Evolutionary conservation across 148 eudicot genomes (phyloP), one percentile per base, ranked within the genome.

Genomic region (Euryodendron excelsum): DNA sequence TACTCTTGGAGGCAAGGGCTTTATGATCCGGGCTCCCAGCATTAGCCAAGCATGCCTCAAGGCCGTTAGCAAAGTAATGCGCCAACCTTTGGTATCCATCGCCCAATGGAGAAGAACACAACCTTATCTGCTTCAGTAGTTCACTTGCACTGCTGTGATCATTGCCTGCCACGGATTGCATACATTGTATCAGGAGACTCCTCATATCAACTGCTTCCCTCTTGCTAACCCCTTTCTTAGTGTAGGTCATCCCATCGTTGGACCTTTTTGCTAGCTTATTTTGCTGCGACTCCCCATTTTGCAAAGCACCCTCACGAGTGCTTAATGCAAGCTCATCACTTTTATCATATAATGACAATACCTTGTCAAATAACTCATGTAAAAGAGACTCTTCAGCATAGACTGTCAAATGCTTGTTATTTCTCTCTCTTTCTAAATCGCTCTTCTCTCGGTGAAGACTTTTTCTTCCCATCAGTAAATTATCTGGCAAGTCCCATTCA

Each of bases 31-130:
- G 52, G 60, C 63, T 67, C 25, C 84, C 83, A 52, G 65, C 80
- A 10, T 89, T 89, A 23, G 69, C 78, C 36, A 89, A 81, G 7
- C 90, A 90, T 21, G 91, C 90, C 80, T 90, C 90, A 18, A 90
- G 86, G 2, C 85, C 87, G 62, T 85, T 81, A 1, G 91, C 90
- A 59, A 90, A 88, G 80, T 86, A 85, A 78, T 90, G 91, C 1
- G 93, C 88, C 34, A 90, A 72, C 45, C 93, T 81, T 74, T 90
- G 91, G 21, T 82, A 74, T 65, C 84, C 83, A 78, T 85, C 80
- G 0, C 93, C 93, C 15, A 30, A 59, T 12, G 91, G 83, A 53
- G 88, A 83, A 14, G 91, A 84, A 77, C 85, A 85, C 61, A 65
- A 72, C 56, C 88, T 80, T 58, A 89, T 87, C 60, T 81, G 77